phyloP scores from a whole-genome alignment of 2,329 filamentous ascomycete genomes.

The Trichoderma sp. region DNA sequence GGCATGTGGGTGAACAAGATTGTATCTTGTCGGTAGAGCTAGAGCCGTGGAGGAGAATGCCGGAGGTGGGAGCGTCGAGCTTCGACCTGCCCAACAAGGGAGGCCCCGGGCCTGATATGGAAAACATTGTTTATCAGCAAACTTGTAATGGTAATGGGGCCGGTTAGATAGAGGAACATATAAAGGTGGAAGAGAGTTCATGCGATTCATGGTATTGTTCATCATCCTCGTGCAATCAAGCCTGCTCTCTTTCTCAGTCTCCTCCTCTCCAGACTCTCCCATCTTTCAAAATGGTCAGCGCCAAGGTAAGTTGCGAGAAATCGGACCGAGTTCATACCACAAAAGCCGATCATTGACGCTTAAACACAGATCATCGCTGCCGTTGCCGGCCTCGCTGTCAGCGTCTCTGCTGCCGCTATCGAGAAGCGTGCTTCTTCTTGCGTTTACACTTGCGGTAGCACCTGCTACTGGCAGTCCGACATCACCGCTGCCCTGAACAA shows the following conservation, averaged over 20 bases:
- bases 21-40: background rate
- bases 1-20: background rate
- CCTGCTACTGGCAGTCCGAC: slow-evolving; percentile 25
- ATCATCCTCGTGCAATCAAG: background rate
- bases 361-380: slow-evolving; percentile 11
- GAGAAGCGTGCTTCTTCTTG: slow-evolving; percentile 13
- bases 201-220: background rate
- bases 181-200: background rate
- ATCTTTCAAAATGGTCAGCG: slow-evolving; percentile 20
- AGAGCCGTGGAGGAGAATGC: slow-evolving; percentile 12
- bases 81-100: slow-evolving; percentile 21
- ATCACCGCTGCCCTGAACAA: slow-evolving; percentile 16
- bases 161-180: background rate
- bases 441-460: slow-evolving; percentile 21
- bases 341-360: background rate
- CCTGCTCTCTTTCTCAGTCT: background rate
- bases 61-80: background rate
- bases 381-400: slow-evolving; percentile 17
- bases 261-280: background rate
- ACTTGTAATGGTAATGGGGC: background rate
- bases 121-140: background rate
- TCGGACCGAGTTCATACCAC: no score
- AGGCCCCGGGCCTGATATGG: slow-evolving; percentile 4
- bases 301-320: background rate
- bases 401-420: slow-evolving; percentile 16